Percentiles rank a stretch among this genome's conserved stretches.
Evolutionary conservation across 495 filamentous ascomycete genomes (phyloP).

Genomic region (Elaphomyces granulatus): DNA sequence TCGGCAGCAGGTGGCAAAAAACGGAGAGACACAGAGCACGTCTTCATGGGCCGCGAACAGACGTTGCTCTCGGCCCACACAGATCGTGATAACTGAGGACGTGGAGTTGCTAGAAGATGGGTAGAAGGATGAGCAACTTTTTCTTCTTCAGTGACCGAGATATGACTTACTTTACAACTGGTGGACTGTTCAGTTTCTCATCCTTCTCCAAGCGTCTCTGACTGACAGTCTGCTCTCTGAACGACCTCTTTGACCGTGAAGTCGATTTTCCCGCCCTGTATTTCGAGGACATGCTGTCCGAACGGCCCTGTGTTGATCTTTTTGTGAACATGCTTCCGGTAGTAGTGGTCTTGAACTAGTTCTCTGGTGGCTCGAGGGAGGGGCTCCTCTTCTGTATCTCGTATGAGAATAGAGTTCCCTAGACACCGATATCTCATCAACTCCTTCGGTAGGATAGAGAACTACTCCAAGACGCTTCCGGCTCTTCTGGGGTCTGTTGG

Average conservation of each 20-base stretch:
- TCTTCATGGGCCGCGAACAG: slow-evolving; percentile 88
- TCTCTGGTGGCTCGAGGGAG: neutral
- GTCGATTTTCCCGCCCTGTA: slow-evolving; percentile 32
- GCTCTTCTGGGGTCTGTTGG: too few species aligned
- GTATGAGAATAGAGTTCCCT: too few species aligned
- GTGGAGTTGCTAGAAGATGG: slow-evolving; percentile 34
- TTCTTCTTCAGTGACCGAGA: neutral
- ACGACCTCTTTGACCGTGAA: slow-evolving; percentile 19
- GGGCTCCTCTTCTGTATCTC: too few species aligned
- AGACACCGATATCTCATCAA: too few species aligned
- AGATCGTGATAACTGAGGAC: slow-evolving; percentile 64
- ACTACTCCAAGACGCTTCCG: too few species aligned
- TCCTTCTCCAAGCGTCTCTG: slow-evolving; percentile 19
- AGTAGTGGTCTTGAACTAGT: too few species aligned
- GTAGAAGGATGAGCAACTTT: neutral
- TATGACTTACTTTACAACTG: slow-evolving; percentile 26
- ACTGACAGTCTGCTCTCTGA: slow-evolving; percentile 17
- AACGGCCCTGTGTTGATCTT: slow-evolving; percentile 16
- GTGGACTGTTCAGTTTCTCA: slow-evolving; percentile 20
- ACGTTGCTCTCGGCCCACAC: slow-evolving; percentile 60
- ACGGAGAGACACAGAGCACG: slow-evolving; percentile 61
- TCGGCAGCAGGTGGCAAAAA: slow-evolving; percentile 46
- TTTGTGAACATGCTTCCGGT: slow-evolving; percentile 23
- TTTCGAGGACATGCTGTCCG: slow-evolving; percentile 29
- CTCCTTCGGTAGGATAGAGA: too few species aligned